Percentiles rank a stretch among this genome's conserved stretches.
Conservation (phyloP, 768 basidiomycete genomes). For the Russula brevipes region DNA sequence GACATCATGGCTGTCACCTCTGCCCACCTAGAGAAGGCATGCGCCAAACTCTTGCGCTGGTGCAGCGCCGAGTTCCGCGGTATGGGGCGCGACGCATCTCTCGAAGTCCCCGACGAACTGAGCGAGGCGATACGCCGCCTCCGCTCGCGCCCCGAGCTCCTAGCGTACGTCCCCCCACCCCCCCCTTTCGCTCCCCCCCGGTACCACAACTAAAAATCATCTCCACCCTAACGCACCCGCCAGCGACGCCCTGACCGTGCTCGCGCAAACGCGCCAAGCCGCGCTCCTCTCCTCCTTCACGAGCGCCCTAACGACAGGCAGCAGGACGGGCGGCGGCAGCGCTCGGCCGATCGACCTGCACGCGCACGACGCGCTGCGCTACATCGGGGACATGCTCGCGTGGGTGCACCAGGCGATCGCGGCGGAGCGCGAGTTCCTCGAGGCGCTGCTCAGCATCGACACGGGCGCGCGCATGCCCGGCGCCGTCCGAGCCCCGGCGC, state of each 20-base stretch:
- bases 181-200: not conserved
- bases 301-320: slow-evolving; percentile 74
- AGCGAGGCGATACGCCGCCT: slow-evolving; percentile 69
- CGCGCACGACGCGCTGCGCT: slow-evolving; percentile 94
- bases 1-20: slow-evolving; percentile 87
- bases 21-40: slow-evolving; percentile 79
- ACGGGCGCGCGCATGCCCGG: slow-evolving; percentile 69
- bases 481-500: slow-evolving; percentile 49
- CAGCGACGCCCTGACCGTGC: slow-evolving; percentile 69
- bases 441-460: slow-evolving; percentile 72
- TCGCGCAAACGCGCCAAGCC: slow-evolving; percentile 78
- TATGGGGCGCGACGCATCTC: slow-evolving; percentile 64
- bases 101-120: slow-evolving; percentile 64
- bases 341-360: slow-evolving; percentile 96
- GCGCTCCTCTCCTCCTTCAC: slow-evolving; percentile 83
- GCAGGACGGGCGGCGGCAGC: not conserved
- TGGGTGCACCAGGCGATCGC: slow-evolving; percentile 98
- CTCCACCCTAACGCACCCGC: not conserved
- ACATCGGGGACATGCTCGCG: slow-evolving; percentile 97
- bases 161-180: slow-evolving; percentile 47
- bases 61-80: slow-evolving; percentile 79
- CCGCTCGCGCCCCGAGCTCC: slow-evolving; percentile 69
- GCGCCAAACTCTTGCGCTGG: slow-evolving; percentile 85
- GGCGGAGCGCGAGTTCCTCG: slow-evolving; percentile 90
- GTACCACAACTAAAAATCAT: not conserved